Evolutionary conservation across 108 stramenopile species (phyloP), one percentile per base, ranked within the genome.

Genomic region (Discostella stelligeroides): DNA sequence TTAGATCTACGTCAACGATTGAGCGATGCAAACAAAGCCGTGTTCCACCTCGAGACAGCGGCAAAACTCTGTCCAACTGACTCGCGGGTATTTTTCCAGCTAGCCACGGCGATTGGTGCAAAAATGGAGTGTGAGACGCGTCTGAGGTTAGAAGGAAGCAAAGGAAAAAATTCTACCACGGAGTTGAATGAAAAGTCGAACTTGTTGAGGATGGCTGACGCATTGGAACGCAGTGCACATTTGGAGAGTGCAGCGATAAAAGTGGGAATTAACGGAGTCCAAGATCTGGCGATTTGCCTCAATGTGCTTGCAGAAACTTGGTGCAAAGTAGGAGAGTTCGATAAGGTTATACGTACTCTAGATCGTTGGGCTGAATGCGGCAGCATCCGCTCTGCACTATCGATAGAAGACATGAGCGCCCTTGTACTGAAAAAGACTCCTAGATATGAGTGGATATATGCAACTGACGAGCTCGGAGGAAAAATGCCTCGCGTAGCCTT

Each of bases 321-420:
- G 1, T 77, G 69, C 27, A 69, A 77, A 24, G 63, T 70, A 58
- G 76, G 76, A 64, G 76, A 77, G 17, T 70, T 77, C 49, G 54
- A 54, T 20, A 70, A 49, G 57, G 76, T 69, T 47, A 9, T 77
- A 27, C 56, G 34, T 23, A 63, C 60, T 18, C 69, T 77, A 17
- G 68, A 70, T 59, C 64, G 55, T 41, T 77, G 76, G 76, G 76
- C 68, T 39, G 76, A 77, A 41, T 70, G 69, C 43, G 76, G 76
- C 1, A 70, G 68, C 8, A 65, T 77, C 29, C 61, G 69, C 25
- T 77, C 76, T 0, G 11, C 48, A 21, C 64, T 77, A 42, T 63
- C 68, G 39, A 29, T 60, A 1, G 76, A 77, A 53, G 64, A 70
- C 59, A 66, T 24, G 28, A 45, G 25, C 30, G 49, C 27, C 34